A percentile compares a stretch with the other conserved stretches of the same genome.
phyloP scores from a whole-genome alignment of 2,329 filamentous ascomycete genomes.

The Cephalotrichum gorgonifer region DNA sequence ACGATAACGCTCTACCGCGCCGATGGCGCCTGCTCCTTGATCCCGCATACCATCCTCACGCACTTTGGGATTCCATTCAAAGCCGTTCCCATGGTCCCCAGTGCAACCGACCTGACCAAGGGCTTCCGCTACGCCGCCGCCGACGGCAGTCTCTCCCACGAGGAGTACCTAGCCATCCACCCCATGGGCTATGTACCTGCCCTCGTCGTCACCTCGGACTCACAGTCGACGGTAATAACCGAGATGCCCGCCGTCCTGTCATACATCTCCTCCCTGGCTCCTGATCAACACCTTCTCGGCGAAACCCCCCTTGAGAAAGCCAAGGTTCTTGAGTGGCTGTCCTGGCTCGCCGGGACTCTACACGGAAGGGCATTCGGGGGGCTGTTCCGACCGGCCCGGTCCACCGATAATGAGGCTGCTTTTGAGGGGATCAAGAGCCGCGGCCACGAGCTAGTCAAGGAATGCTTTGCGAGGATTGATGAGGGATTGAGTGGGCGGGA shows the following conservation, averaged over 20 bases:
- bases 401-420: slow-evolving; percentile 11
- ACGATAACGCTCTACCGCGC: slow-evolving; percentile 19
- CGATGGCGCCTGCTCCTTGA: slow-evolving; percentile 19
- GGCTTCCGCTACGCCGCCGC: slow-evolving; percentile 10
- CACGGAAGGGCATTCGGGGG: slow-evolving; percentile 18
- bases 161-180: slow-evolving; percentile 18
- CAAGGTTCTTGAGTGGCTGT: slow-evolving; percentile 20
- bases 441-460: slow-evolving; percentile 8
- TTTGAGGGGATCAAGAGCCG: slow-evolving; percentile 9
- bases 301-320: slow-evolving; percentile 11
- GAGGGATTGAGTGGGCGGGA: slow-evolving; percentile 6
- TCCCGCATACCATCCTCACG: slow-evolving; percentile 17
- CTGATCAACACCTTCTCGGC: slow-evolving; percentile 12
- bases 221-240: slow-evolving; percentile 16
- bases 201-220: slow-evolving; percentile 11
- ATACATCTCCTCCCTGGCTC: slow-evolving; percentile 18
- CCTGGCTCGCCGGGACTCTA: slow-evolving; percentile 20
- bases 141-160: slow-evolving; percentile 19
- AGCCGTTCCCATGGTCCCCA: slow-evolving; percentile 10
- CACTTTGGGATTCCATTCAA: slow-evolving; percentile 18
- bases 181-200: slow-evolving; percentile 19
- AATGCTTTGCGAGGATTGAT: slow-evolving; percentile 11
- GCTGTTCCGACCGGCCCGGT: slow-evolving; percentile 15
- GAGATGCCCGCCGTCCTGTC: slow-evolving; percentile 21
- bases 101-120: slow-evolving; percentile 6